These are phyloP conservation scores for Didymella lethalis DNA, from an alignment of 2,329 filamentous ascomycete genomes.

Conservation along the genomic window DNA sequence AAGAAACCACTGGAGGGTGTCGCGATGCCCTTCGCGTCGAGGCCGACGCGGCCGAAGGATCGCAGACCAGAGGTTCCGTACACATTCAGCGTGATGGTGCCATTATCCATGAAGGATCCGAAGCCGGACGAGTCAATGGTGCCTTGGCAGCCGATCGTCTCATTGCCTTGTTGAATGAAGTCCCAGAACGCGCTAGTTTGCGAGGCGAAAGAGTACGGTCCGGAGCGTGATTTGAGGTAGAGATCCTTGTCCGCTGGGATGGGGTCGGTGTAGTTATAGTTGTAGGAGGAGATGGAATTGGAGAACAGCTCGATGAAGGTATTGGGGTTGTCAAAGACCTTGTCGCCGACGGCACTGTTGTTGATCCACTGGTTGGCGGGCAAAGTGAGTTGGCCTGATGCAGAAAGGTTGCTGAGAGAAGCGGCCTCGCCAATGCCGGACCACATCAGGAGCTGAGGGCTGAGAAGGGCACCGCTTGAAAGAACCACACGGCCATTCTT, in stretches of 20 bases:
- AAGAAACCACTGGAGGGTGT: slow-evolving; percentile 54
- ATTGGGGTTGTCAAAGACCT: slow-evolving; percentile 65
- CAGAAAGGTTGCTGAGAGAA: slow-evolving; percentile 42
- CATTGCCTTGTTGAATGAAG: slow-evolving; percentile 55
- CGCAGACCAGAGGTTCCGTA: slow-evolving; percentile 65
- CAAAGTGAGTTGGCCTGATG: slow-evolving; percentile 48
- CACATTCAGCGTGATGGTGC: slow-evolving; percentile 64
- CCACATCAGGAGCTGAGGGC: slow-evolving; percentile 52
- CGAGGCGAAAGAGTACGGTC: slow-evolving; percentile 62
- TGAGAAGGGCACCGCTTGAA: slow-evolving; percentile 46
- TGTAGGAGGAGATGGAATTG: slow-evolving; percentile 57
- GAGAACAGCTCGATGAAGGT: slow-evolving; percentile 61
- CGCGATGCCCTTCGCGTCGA: slow-evolving; percentile 56
- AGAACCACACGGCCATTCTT: slow-evolving; percentile 42
- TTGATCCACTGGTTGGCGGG: slow-evolving; percentile 57
- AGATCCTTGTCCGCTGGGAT: slow-evolving; percentile 53
- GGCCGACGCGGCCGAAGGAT: slow-evolving; percentile 58
- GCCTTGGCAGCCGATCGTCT: slow-evolving; percentile 59
- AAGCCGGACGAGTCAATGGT: slow-evolving; percentile 61
- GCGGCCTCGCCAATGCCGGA: slow-evolving; percentile 48
- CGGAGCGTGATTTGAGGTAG: slow-evolving; percentile 59
- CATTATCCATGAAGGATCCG: slow-evolving; percentile 50
- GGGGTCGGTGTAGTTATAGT: slow-evolving; percentile 57
- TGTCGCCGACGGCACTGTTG: slow-evolving; percentile 58
- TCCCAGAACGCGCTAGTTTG: slow-evolving; percentile 64